Base-by-base conservation (phyloP, 768 basidiomycete species). In the Plicaturopsis crispa region DNA sequence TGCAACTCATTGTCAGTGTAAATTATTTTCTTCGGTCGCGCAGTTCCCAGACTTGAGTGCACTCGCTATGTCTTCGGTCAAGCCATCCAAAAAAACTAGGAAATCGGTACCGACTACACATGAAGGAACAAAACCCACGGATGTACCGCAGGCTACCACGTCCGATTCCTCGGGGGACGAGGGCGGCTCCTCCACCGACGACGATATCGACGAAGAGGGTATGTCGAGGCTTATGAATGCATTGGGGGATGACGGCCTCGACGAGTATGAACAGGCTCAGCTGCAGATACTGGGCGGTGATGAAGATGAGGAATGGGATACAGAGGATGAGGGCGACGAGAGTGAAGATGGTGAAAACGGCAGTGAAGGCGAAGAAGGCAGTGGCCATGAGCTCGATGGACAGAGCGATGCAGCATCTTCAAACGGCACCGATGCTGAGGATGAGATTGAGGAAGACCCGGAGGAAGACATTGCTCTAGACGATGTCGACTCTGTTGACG, bases 401-500 rank as follows among this genome's bases (percentile, higher is more conserved):
- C 57, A 44, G 8, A 57, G 53, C 2, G 54, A 57, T 13, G 55
- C 52, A 10, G 46, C 45, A 34, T 13, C 30, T 21, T 33, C 38
- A 28, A 41, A 52, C 11, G 35, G 42, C 19, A 55, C 32, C 2
- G 52, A 48, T 1, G 55, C 49, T 4, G 56, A 57, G 17, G 59
- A 50, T 16, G 59, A 52, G 16, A 54, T 54, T 11, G 57, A 59
- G 22, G 57, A 58, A 10, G 65, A 63, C 2, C 65, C 55, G 2
- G 67, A 65, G 11, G 65, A 72, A 11, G 70, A 64, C 8, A 53
- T 87, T 21, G 68, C 73, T 1, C 60, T 90, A 7, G 88, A 90
- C 47, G 83, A 88, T 28, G 62, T 76, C 5, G 79, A 80, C 13
- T 65, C 52, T 10, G 58, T 64, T 4, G 86, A 91, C 44, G 84